phyloP scores from a whole-genome alignment of 2,329 filamentous ascomycete species.

The Hypoxylon sp. region DNA sequence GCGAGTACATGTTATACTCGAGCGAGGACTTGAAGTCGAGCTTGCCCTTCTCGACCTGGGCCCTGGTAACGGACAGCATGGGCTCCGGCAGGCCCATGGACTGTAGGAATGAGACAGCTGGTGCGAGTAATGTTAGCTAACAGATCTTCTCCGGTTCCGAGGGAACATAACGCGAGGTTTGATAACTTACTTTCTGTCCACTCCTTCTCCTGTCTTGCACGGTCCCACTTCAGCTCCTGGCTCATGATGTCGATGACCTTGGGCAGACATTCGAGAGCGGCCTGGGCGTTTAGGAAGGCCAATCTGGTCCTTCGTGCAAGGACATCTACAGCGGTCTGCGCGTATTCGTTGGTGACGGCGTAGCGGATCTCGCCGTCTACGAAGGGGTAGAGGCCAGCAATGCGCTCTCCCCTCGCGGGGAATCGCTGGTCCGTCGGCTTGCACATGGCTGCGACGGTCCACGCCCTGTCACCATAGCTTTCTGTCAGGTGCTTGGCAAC shows the following conservation, averaged over 20 bases:
- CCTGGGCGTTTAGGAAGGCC: slow-evolving; percentile 91
- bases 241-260: slow-evolving; percentile 88
- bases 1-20: slow-evolving; percentile 69
- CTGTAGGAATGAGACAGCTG: slow-evolving; percentile 66
- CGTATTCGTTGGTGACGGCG: slow-evolving; percentile 87
- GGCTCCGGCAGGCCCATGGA: slow-evolving; percentile 72
- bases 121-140: slow-evolving; percentile 13
- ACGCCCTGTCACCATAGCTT: slow-evolving; percentile 91
- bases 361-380: slow-evolving; percentile 92
- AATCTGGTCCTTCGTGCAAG: slow-evolving; percentile 84
- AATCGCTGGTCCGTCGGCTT: slow-evolving; percentile 79
- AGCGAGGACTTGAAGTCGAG: slow-evolving; percentile 63
- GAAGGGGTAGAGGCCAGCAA: slow-evolving; percentile 84
- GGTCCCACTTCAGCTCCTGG: slow-evolving; percentile 82
- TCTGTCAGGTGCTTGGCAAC: slow-evolving; percentile 88
- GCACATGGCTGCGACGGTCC: slow-evolving; percentile 86
- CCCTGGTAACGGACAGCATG: slow-evolving; percentile 64
- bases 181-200: slow-evolving; percentile 74
- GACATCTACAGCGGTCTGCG: slow-evolving; percentile 88
- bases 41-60: slow-evolving; percentile 67
- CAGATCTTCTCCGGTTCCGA: neutral
- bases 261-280: slow-evolving; percentile 85
- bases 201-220: slow-evolving; percentile 75
- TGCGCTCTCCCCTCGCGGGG: slow-evolving; percentile 81
- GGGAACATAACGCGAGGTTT: neutral